These are phyloP conservation scores for Backusella westeae DNA, from an alignment of 192 early-diverging fungal genomes.

Conservation along the genomic window DNA sequence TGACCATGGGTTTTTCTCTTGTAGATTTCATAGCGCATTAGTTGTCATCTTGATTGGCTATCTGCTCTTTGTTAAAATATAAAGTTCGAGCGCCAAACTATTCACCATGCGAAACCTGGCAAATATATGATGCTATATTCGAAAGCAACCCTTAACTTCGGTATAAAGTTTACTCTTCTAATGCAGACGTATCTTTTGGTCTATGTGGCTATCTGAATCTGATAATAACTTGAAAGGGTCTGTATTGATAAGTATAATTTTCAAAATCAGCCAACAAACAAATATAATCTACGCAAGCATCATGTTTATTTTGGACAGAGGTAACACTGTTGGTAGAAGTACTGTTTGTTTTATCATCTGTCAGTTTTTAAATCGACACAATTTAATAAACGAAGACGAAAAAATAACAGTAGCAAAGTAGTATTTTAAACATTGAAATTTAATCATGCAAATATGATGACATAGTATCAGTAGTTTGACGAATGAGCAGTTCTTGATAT, in stretches of 20 bases:
- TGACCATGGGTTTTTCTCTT: background rate
- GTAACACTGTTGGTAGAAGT: background rate
- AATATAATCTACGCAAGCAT: background rate
- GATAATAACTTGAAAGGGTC: background rate
- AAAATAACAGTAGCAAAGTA: background rate
- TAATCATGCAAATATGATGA: background rate
- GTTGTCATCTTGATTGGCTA: background rate
- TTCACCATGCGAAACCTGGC: background rate
- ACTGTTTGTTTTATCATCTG: background rate
- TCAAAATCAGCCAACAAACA: background rate
- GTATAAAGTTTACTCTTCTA: background rate
- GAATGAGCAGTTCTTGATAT: background rate
- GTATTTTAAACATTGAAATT: background rate
- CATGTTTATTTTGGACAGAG: background rate
- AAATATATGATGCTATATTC: background rate
- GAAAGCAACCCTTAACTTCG: background rate
- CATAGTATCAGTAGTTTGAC: background rate
- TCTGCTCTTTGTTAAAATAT: background rate
- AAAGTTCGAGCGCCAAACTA: background rate
- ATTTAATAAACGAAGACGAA: background rate
- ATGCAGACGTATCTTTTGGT: background rate
- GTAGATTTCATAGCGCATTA: background rate
- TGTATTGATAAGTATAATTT: background rate
- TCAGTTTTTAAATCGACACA: background rate
- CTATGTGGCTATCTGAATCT: background rate